These are phyloP conservation scores for Trichoderma gamsii DNA, from an alignment of 495 filamentous ascomycete genomes.

Conservation along the genomic window DNA sequence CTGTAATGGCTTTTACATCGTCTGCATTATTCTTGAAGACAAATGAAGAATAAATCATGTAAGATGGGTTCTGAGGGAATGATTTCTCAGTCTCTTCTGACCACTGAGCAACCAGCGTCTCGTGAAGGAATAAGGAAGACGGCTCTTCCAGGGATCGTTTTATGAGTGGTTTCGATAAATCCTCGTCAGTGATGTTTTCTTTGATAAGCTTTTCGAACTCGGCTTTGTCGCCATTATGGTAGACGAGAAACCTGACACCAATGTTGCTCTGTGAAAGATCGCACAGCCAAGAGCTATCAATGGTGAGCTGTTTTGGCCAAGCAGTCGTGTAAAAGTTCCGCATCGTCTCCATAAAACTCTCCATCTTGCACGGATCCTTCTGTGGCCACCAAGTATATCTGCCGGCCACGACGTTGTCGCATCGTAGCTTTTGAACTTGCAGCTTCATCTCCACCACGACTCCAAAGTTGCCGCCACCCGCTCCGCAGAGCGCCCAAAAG, in stretches of 20 bases:
- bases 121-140: constrained; percentile 28
- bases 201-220: constrained; percentile 19
- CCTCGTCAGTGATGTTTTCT: not conserved
- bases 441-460: not conserved
- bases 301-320: constrained; percentile 20
- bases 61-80: constrained; percentile 19
- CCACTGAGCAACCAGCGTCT: constrained; percentile 29
- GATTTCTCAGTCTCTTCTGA: constrained; percentile 23
- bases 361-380: not conserved
- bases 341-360: not conserved
- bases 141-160: constrained; percentile 21
- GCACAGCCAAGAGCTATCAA: constrained; percentile 28
- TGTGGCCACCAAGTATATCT: constrained; percentile 8
- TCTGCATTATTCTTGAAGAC: constrained; percentile 13
- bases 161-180: constrained; percentile 19
- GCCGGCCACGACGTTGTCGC: not conserved
- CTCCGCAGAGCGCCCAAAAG: constrained; percentile 53
- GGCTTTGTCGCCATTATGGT: not conserved
- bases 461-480: constrained; percentile 10
- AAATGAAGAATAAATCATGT: constrained; percentile 22
- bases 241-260: constrained; percentile 17
- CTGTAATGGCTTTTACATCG: constrained; percentile 13
- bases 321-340: not conserved
- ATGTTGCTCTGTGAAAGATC: constrained; percentile 19
- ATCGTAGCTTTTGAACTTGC: not conserved